phyloP scores from a whole-genome alignment of 2,329 filamentous ascomycete genomes.

The Alternaria viburni region DNA sequence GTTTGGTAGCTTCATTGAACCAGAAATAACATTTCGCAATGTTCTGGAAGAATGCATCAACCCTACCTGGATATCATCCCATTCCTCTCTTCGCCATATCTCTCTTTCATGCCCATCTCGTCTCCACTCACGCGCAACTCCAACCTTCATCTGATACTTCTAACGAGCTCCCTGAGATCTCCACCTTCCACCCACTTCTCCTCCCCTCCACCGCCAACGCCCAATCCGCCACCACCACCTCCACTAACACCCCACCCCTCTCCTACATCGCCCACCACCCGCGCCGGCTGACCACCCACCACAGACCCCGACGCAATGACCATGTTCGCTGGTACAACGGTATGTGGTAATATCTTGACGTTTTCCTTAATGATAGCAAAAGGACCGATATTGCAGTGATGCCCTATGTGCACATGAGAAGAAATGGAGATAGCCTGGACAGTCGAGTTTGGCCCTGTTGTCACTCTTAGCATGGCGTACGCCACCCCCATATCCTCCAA shows the following conservation, averaged over 20 bases:
- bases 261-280: conserved; percentile 57
- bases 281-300: conserved; percentile 67
- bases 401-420: conserved; percentile 84
- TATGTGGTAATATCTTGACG: conserved; percentile 82
- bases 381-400: conserved; percentile 77
- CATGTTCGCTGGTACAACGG: conserved; percentile 85
- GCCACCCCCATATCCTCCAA: no score
- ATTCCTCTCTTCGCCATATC: not conserved
- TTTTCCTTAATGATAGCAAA: conserved; percentile 95
- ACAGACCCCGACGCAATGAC: conserved; percentile 91
- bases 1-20: not conserved
- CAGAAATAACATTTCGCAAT: not conserved
- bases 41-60: not conserved
- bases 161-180: conserved; percentile 56
- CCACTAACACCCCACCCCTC: conserved; percentile 58
- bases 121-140: not conserved
- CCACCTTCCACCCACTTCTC: conserved; percentile 59
- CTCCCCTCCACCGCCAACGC: conserved; percentile 49
- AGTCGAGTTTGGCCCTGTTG: conserved; percentile 59
- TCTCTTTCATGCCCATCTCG: no score
- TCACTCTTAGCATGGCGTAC: no score
- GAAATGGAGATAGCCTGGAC: conserved; percentile 85
- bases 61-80: not conserved
- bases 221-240: conserved; percentile 41
- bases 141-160: conserved; percentile 48